phyloP scores from a whole-genome alignment of 306 rosid species.

The Vicia villosa region DNA sequence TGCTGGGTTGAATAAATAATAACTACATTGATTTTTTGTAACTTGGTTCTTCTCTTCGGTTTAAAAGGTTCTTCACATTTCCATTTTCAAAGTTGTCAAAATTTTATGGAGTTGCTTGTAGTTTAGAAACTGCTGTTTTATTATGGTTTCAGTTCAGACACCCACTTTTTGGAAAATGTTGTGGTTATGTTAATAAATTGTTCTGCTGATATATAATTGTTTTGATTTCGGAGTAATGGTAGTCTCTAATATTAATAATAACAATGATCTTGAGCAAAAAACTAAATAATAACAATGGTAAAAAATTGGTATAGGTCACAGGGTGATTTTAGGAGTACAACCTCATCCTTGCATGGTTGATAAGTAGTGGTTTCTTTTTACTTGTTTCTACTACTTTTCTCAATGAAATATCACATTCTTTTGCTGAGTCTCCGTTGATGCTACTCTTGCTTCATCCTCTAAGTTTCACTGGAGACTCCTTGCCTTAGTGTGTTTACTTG shows the following conservation, averaged over 20 bases:
- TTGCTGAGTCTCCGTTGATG: not conserved
- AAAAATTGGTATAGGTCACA: too few relatives aligned
- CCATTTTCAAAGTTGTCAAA: conserved; percentile 33
- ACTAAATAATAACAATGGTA: too few relatives aligned
- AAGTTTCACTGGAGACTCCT: not conserved
- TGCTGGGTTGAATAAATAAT: conserved; percentile 64
- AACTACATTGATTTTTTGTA: conserved; percentile 46
- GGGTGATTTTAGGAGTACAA: not conserved
- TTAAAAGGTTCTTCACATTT: conserved; percentile 27
- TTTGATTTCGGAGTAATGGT: not conserved
- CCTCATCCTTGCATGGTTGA: not conserved
- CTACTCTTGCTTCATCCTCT: not conserved
- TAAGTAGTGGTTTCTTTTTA: too few relatives aligned
- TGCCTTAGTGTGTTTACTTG: not conserved
- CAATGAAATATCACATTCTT: not conserved
- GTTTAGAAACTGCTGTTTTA: conserved; percentile 11
- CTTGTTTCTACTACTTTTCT: not conserved
- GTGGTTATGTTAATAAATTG: conserved; percentile 25
- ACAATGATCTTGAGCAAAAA: too few relatives aligned
- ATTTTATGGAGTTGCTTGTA: conserved; percentile 28
- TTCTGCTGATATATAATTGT: not conserved
- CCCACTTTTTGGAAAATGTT: conserved; percentile 33
- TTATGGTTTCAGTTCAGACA: conserved; percentile 24
- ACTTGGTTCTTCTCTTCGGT: conserved; percentile 26
- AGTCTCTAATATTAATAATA: not conserved